These are phyloP conservation scores for Dactylella cylindrospora DNA, from an alignment of 2,329 filamentous ascomycete genomes.

Conservation along the genomic window DNA sequence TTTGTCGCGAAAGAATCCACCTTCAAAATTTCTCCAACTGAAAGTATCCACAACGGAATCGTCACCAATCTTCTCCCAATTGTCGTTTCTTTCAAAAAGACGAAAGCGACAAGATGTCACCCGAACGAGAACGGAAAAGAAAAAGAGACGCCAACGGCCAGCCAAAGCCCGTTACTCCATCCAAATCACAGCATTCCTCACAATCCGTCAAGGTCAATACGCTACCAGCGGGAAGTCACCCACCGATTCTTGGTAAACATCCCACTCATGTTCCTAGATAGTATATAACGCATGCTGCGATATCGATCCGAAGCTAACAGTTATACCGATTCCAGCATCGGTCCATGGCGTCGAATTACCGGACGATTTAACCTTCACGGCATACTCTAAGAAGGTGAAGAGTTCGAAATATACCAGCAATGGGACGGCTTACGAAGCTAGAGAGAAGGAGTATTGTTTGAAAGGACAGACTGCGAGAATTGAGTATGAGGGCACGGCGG, in stretches of 20 bases:
- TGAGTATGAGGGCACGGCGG: conserved; percentile 54
- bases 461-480: conserved; percentile 52
- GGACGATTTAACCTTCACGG: conserved; percentile 19
- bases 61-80: background rate
- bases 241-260: conserved; percentile 29
- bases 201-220: conserved; percentile 19
- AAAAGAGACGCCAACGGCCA: conserved; percentile 38
- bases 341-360: conserved; percentile 34
- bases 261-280: no score
- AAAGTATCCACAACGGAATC: no score
- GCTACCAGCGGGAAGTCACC: conserved; percentile 10
- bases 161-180: conserved; percentile 10
- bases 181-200: conserved; percentile 1
- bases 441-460: conserved; percentile 53
- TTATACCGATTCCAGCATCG: conserved; percentile 6
- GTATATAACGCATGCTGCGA: background rate
- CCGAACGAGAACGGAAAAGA: conserved; percentile 37
- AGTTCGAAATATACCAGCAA: conserved; percentile 13
- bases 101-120: conserved; percentile 22
- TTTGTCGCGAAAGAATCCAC: background rate
- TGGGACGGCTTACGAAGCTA: background rate
- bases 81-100: background rate
- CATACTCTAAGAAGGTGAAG: conserved; percentile 23
- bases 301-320: background rate
- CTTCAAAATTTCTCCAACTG: background rate